These are phyloP conservation scores for Myriangium duriaei DNA, from an alignment of 2,329 filamentous ascomycete genomes.

Conservation along the genomic window DNA sequence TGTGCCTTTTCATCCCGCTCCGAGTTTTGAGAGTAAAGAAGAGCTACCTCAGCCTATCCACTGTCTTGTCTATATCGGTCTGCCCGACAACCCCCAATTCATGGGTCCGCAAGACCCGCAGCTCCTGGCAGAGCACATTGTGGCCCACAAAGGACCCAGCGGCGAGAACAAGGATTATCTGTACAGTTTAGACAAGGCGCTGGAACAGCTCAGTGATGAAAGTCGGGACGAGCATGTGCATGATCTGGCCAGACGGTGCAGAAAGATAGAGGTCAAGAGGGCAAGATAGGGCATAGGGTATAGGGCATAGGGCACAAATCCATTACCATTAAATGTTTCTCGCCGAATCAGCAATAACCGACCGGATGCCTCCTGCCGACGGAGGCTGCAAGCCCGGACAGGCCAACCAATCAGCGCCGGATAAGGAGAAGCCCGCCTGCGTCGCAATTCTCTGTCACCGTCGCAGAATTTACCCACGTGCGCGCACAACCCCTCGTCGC, in stretches of 20 bases:
- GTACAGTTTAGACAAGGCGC: slow-evolving; percentile 61
- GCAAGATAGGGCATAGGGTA: not conserved
- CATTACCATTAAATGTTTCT: no score
- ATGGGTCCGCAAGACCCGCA: slow-evolving; percentile 71
- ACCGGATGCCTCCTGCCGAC: no score
- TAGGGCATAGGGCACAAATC: not conserved
- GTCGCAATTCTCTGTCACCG: no score
- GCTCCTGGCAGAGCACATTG: slow-evolving; percentile 67
- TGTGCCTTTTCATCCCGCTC: slow-evolving; percentile 62
- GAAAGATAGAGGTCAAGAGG: slow-evolving; percentile 42
- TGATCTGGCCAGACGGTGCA: slow-evolving; percentile 64
- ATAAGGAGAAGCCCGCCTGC: no score
- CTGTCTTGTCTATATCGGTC: slow-evolving; percentile 83
- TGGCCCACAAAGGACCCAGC: slow-evolving; percentile 64
- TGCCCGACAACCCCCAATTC: slow-evolving; percentile 88
- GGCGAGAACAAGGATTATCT: slow-evolving; percentile 87
- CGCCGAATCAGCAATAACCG: no score
- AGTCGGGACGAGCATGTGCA: slow-evolving; percentile 75
- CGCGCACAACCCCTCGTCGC: not conserved
- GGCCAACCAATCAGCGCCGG: not conserved
- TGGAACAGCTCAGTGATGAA: slow-evolving; percentile 59
- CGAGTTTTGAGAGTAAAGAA: slow-evolving; percentile 32
- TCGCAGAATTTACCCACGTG: not conserved
- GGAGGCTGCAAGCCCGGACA: no score
- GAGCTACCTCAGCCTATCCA: slow-evolving; percentile 26